phyloP scores from a whole-genome alignment of 106 monocot genomes.

The Acanthochlamys bracteata region DNA sequence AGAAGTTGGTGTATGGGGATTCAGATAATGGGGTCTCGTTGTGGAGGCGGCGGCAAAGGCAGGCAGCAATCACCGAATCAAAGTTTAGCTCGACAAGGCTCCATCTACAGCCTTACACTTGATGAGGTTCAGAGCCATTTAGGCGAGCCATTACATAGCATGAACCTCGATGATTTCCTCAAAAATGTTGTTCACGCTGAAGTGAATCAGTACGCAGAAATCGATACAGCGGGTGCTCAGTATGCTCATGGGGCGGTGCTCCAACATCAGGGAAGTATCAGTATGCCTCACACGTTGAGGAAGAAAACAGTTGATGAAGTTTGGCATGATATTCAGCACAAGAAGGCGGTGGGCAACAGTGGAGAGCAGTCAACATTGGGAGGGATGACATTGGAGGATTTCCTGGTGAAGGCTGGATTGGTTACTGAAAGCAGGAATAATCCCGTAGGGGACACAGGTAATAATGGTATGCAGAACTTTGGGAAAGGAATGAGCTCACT shows the following conservation, averaged over 20 bases:
- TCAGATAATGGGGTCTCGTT: slow-evolving; percentile 26
- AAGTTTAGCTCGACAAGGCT: slow-evolving; percentile 37
- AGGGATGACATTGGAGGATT: slow-evolving; percentile 77
- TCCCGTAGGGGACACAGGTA: neutral
- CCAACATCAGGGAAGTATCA: slow-evolving; percentile 5
- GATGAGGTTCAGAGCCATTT: slow-evolving; percentile 57
- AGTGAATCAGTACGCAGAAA: slow-evolving; percentile 1
- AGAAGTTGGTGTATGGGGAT: slow-evolving; percentile 16
- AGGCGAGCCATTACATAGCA: slow-evolving; percentile 52
- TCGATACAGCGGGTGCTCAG: neutral
- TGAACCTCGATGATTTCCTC: slow-evolving; percentile 74
- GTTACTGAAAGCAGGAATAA: slow-evolving; percentile 11
- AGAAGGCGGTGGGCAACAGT: slow-evolving; percentile 9
- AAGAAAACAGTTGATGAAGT: slow-evolving; percentile 70
- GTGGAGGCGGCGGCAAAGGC: slow-evolving; percentile 16
- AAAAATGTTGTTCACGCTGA: slow-evolving; percentile 33
- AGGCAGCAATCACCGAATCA: neutral
- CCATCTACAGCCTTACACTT: slow-evolving; percentile 45
- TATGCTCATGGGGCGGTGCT: too few relatives aligned
- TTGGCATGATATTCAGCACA: slow-evolving; percentile 50
- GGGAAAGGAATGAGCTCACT: slow-evolving; percentile 12
- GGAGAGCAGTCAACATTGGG: slow-evolving; percentile 31
- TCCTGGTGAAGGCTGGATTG: slow-evolving; percentile 35
- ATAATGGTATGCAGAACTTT: neutral
- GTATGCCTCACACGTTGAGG: slow-evolving; percentile 20